Percentiles rank a stretch among this genome's conserved stretches.
These are phyloP conservation scores for Daldinia sp. DNA, from an alignment of 2,329 filamentous ascomycete species.

Conservation along the genomic window DNA sequence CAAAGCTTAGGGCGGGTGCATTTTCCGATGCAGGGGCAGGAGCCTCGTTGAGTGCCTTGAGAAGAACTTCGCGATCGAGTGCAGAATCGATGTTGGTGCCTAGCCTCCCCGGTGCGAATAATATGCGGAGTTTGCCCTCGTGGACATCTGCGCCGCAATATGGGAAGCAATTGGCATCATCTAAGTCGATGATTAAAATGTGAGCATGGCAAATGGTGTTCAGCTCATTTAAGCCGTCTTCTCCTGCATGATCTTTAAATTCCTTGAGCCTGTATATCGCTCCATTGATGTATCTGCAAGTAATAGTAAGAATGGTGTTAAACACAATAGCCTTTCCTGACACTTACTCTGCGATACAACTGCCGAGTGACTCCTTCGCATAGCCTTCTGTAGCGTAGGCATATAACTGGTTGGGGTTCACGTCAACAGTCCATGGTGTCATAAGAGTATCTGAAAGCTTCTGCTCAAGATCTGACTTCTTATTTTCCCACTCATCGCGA, in stretches of 20 bases:
- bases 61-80: conserved; percentile 54
- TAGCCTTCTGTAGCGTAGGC: conserved; percentile 60
- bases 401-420: conserved; percentile 61
- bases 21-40: conserved; percentile 33
- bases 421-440: conserved; percentile 63
- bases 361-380: conserved; percentile 58
- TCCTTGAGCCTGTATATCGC: conserved; percentile 57
- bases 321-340: background rate
- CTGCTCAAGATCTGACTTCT: conserved; percentile 59
- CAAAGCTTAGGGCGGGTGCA: conserved; percentile 55
- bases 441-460: conserved; percentile 60
- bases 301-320: background rate
- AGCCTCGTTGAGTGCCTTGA: conserved; percentile 61
- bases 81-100: conserved; percentile 61
- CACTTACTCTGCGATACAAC: conserved; percentile 58
- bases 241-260: conserved; percentile 54
- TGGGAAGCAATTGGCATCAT: conserved; percentile 56
- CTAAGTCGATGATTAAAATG: conserved; percentile 60
- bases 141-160: conserved; percentile 61
- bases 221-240: conserved; percentile 59
- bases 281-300: conserved; percentile 59
- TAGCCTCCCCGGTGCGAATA: conserved; percentile 59
- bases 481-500: conserved; percentile 65
- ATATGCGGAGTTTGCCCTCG: conserved; percentile 61
- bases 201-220: conserved; percentile 61